phyloP scores from a whole-genome alignment of 108 stramenopile genomes.

The Cyclotella sp. region DNA sequence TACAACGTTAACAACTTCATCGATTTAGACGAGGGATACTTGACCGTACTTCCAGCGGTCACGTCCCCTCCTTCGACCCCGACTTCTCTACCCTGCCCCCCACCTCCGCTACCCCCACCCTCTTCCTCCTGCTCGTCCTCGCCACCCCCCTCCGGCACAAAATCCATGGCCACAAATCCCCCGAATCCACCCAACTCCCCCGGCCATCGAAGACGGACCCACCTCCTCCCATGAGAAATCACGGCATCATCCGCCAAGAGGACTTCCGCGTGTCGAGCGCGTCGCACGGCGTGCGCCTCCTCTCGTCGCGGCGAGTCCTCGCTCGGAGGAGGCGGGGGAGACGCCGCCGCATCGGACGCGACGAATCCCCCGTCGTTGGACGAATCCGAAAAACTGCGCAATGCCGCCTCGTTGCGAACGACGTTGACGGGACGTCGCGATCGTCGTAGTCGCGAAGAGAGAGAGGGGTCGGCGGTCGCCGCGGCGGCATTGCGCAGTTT shows the following conservation, averaged over 20 bases:
- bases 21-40: conserved; percentile 67
- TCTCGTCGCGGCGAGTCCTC: background rate
- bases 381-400: background rate
- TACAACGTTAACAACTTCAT: conserved; percentile 78
- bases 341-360: too few species aligned
- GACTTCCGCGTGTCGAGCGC: conserved; percentile 84
- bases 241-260: conserved; percentile 81
- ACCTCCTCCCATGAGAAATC: conserved; percentile 62
- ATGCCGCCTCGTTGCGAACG: too few species aligned
- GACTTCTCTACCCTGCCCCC: background rate
- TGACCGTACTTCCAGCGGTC: conserved; percentile 14
- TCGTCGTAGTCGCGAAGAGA: background rate
- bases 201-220: conserved; percentile 87
- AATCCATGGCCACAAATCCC: conserved; percentile 78
- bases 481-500: background rate
- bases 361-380: background rate
- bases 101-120: conserved; percentile 11
- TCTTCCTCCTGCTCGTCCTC: conserved; percentile 47
- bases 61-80: background rate
- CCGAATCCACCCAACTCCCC: conserved; percentile 82
- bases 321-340: background rate
- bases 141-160: conserved; percentile 24
- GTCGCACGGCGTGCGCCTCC: conserved; percentile 52
- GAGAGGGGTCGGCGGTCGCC: too few species aligned
- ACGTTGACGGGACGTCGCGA: background rate